Evolutionary conservation across 768 basidiomycete genomes (phyloP).

Genomic region (Leccinum imitatum): DNA sequence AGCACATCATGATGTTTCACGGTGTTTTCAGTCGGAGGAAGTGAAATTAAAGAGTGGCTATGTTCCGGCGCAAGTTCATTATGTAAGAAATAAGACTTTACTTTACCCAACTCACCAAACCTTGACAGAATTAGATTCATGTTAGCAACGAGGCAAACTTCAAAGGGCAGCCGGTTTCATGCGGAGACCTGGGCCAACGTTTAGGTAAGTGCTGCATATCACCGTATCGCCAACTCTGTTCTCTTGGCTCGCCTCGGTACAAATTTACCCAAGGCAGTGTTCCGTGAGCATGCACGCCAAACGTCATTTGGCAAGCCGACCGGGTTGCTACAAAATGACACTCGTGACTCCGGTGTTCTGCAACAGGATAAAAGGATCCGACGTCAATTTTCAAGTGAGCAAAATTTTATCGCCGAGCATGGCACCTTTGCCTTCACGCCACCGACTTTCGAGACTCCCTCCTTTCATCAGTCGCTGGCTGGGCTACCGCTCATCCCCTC

Average conservation of each 20-base stretch:
- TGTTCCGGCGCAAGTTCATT: no score
- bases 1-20: background rate
- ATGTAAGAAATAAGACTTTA: no score
- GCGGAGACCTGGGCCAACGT: background rate
- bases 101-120: background rate
- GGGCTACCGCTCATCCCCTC: conserved; percentile 11
- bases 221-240: background rate
- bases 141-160: background rate
- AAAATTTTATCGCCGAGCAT: background rate
- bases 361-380: background rate
- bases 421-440: background rate
- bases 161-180: background rate
- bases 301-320: background rate
- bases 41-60: background rate
- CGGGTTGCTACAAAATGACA: background rate
- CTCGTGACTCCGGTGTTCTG: background rate
- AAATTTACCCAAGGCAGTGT: background rate
- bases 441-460: conserved; percentile 1
- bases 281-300: background rate
- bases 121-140: background rate
- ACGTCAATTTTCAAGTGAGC: background rate
- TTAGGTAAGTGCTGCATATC: background rate
- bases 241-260: background rate
- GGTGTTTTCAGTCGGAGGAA: background rate
- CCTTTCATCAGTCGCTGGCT: conserved; percentile 13